phyloP scores from a whole-genome alignment of 805 yeast species.

The Saccharomycopsis fermentans region DNA sequence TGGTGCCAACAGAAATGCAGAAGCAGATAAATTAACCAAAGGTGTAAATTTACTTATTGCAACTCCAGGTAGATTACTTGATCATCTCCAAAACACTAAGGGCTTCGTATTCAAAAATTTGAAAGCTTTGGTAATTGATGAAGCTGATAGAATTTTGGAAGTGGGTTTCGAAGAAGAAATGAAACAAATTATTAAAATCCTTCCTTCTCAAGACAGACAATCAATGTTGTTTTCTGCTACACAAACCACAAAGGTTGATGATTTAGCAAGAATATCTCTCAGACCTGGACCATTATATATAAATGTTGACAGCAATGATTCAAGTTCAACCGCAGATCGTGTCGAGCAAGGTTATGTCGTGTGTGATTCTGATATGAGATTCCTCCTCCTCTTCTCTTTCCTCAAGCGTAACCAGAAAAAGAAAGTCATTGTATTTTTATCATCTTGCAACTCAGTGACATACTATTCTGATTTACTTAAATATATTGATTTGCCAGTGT shows the following conservation, averaged over 20 bases:
- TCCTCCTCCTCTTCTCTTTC: conserved; percentile 81
- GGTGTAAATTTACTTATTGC: conserved; percentile 94
- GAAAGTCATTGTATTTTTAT: conserved; percentile 86
- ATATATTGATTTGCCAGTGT: conserved; percentile 93
- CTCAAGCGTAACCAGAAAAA: conserved; percentile 87
- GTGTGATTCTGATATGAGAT: conserved; percentile 92
- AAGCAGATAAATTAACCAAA: conserved; percentile 85
- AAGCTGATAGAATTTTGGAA: conserved; percentile 95
- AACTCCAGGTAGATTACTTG: conserved; percentile 94
- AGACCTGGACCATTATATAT: conserved; percentile 90
- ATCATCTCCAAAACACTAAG: conserved; percentile 90
- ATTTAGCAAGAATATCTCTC: conserved; percentile 90
- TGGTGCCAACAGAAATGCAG: conserved; percentile 95
- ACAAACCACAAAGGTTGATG: conserved; percentile 97
- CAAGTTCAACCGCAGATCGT: conserved; percentile 88
- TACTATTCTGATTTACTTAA: conserved; percentile 91
- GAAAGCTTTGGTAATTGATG: conserved; percentile 91
- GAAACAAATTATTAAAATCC: conserved; percentile 88
- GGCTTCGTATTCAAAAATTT: conserved; percentile 92
- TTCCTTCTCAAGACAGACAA: conserved; percentile 90
- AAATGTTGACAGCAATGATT: conserved; percentile 79
- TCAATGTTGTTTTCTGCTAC: conserved; percentile 98
- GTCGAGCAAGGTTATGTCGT: conserved; percentile 98
- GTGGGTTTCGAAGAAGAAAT: conserved; percentile 98
- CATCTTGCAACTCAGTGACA: conserved; percentile 95